These are phyloP conservation scores for Rhododendron vialii DNA, from an alignment of 148 eudicot genomes.

Conservation along the genomic window DNA sequence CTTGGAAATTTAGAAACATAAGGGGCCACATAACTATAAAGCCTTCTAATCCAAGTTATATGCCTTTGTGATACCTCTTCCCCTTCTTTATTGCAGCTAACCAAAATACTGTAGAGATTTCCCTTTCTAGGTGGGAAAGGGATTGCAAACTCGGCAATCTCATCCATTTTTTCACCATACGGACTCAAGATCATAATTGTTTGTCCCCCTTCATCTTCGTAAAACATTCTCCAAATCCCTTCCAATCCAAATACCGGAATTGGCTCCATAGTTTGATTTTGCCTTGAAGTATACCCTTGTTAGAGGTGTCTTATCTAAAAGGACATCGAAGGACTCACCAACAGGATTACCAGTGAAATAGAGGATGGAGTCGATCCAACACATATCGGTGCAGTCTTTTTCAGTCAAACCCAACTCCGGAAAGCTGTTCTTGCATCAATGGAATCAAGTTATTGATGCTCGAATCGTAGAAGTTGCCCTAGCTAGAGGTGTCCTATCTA, in stretches of 20 bases:
- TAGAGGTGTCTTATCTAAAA: not conserved
- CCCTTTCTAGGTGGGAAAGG: constrained; percentile 5
- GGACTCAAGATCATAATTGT: not conserved
- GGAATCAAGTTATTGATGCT: too few relatives aligned
- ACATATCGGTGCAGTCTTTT: too few relatives aligned
- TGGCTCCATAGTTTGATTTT: constrained; percentile 4
- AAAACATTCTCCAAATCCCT: not conserved
- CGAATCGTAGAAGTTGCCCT: too few relatives aligned
- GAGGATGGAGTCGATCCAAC: constrained; percentile 5
- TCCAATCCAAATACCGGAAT: not conserved
- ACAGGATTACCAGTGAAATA: not conserved
- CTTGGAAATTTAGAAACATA: too few relatives aligned
- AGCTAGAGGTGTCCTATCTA: too few relatives aligned
- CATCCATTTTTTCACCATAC: not conserved
- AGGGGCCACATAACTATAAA: too few relatives aligned
- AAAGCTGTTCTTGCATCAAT: too few relatives aligned
- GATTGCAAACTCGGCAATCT: not conserved
- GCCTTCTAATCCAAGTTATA: too few relatives aligned
- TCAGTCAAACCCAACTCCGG: too few relatives aligned
- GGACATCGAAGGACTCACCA: not conserved
- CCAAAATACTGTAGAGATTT: not conserved
- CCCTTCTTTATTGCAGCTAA: not conserved
- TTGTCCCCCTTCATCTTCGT: not conserved
- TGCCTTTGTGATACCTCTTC: not conserved
- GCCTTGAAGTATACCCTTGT: not conserved